Base-by-base conservation (phyloP, 2,329 filamentous ascomycete species). In the Talaromyces sp. region DNA sequence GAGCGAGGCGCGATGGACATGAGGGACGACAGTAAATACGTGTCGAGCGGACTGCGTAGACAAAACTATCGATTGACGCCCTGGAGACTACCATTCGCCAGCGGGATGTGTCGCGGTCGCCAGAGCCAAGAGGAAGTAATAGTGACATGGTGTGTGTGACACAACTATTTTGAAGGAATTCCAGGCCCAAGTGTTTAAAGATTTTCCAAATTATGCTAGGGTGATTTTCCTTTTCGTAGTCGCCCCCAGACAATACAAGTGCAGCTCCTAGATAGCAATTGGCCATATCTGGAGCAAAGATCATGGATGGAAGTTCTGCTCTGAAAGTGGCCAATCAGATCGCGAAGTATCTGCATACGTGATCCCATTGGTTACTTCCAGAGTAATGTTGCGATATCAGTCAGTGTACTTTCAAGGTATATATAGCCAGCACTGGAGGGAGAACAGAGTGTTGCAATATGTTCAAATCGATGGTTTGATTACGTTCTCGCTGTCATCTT, bases 11-110 rank as follows among this genome's bases (percentile, higher is more conserved):
- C 3, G 83, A 81, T 0, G 80, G 76, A 62, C 84, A 86, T 2
- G 78, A 82, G 1, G 83, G 82, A 1, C 83, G 79, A 68, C 84
- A 86, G 70, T 83, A 86, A 58, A 85, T 83, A 50, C 76, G 77
- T 2, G 84, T 86, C 0, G 82, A 82, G 60, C 78, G 77, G n/a
- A 86, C 83, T 18, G 75, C 79, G 73, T 86, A 86, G 65, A 86
- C 77, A 71, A 86, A 86, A 71, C 74, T 54, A 75, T 72, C 48
- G 83, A 73, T 50, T 31, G 46, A 50, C 8, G 4, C 25, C 11
- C 46, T 50, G 25, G 46, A 28, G 3, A 25, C n/a, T 14, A 50
- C 46, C 12, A 81, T 81, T 67, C 72, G 71, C 78, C 78, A 79
- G 64, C 78, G 73, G 54, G 70, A 66, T 54, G 74, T 58, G 54